These are phyloP conservation scores for Eutrema heterophyllum DNA, from an alignment of 345 rosid genomes.

Conservation along the genomic window DNA sequence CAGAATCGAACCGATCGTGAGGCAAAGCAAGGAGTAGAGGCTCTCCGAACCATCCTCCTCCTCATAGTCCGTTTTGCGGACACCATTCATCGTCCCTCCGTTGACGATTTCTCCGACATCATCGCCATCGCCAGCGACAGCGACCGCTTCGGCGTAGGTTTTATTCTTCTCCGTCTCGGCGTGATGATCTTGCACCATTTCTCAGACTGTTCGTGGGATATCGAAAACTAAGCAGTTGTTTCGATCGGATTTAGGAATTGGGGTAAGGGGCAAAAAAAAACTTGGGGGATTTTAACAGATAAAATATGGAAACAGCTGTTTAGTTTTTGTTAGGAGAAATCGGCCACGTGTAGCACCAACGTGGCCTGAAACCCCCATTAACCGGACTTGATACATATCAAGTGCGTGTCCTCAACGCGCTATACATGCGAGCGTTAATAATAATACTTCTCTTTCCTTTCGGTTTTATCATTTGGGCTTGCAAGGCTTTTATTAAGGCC, in stretches of 20 bases:
- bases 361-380: neutral
- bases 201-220: neutral
- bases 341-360: conserved; percentile 18
- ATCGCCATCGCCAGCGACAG: neutral
- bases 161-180: conserved; percentile 2
- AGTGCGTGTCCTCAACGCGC: neutral
- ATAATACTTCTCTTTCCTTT: neutral
- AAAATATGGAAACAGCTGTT: conserved; percentile 1
- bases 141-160: conserved; percentile 3
- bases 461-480: neutral
- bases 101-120: conserved; percentile 23
- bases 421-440: neutral
- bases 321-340: neutral
- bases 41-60: conserved; percentile 22
- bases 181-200: conserved; percentile 20
- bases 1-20: conserved; percentile 42
- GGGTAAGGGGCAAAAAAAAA: neutral
- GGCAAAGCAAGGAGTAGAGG: conserved; percentile 44
- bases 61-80: neutral
- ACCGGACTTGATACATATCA: neutral
- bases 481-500: neutral
- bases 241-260: conserved; percentile 3
- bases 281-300: neutral
- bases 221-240: neutral
- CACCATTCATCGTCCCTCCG: conserved; percentile 10